Base-by-base conservation (phyloP, 768 basidiomycete genomes). In the Rhizopogon vesiculosus region DNA sequence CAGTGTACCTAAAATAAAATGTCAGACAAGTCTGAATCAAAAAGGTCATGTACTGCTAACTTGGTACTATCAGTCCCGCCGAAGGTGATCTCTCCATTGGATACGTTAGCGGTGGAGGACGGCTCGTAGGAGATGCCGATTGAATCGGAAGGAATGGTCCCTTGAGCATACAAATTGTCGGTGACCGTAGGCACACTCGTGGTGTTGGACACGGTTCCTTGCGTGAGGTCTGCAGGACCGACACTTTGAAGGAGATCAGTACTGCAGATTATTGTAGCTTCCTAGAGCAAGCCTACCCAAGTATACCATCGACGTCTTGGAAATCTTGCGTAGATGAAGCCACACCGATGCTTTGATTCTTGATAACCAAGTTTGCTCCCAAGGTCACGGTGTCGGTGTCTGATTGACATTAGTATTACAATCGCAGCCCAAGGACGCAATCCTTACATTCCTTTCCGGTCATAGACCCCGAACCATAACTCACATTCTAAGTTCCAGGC, bases 401-500 rank as follows among this genome's bases (percentile, higher is more conserved):
- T 79, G 51, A 16, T 35, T n/a, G 39, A 48, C 22, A 45, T 51
- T 8, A 19, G 9, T 22, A 33, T 7, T 40, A n/a, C 15, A 7
- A 38, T 51, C 31, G 9, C 6, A 38, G 48, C 35, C 13, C 19
- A 38, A 43, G 53, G 13, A 59, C 35, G 35, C 5, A n/a, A 29
- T 12, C 25, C 71, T 33, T 38, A 80, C 77, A 81, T 69, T 84
- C 80, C 42, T 75, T 70, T 25, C 83, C 82, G 39, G 72, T 72
- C 71, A 84, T 79, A 25, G 68, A 71, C 8, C 82, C 83, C 25
- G 80, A 79, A 40, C 81, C 81, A 61, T 83, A 84, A 56, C 72
- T 75, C 29, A 82, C 79, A 54, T 72, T 76, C 79, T 83, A 39
- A 0, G 19, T 29, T 5, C 25, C 18, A 51, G 38, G 16, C 13